Evolutionary conservation across 768 basidiomycete species (phyloP).

Genomic region (Termitomyces sp.): DNA sequence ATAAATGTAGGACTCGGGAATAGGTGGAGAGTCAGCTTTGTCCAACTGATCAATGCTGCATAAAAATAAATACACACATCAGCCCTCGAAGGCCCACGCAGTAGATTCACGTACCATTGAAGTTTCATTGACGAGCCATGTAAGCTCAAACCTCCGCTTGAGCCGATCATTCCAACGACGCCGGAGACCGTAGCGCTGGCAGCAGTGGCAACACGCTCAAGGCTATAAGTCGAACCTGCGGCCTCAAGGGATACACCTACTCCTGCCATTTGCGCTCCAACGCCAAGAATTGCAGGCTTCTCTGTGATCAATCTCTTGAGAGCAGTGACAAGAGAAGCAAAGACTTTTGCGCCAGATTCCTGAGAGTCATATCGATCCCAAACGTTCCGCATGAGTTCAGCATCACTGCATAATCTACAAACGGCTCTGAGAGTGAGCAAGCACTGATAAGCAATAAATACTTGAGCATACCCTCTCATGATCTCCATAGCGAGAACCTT

Average conservation of each 20-base stretch:
- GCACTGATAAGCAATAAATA: neutral
- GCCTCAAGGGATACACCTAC: conserved; percentile 52
- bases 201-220: conserved; percentile 79
- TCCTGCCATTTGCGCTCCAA: conserved; percentile 76
- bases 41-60: conserved; percentile 94
- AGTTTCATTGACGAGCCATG: conserved; percentile 80
- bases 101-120: conserved; percentile 61
- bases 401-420: conserved; percentile 68
- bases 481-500: conserved; percentile 90
- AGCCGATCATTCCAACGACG: conserved; percentile 81
- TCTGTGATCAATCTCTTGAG: conserved; percentile 86
- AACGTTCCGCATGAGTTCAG: conserved; percentile 71
- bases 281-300: conserved; percentile 80
- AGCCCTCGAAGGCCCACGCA: neutral
- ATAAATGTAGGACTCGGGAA: conserved; percentile 92
- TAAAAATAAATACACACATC: neutral
- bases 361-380: conserved; percentile 75
- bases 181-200: conserved; percentile 82
- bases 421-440: neutral
- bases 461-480: conserved; percentile 62
- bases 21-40: conserved; percentile 90
- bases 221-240: conserved; percentile 67
- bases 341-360: conserved; percentile 59
- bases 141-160: conserved; percentile 63
- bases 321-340: conserved; percentile 73